Base-by-base conservation (phyloP, 1,284 basidiomycete species). In the Cerrena zonata region DNA sequence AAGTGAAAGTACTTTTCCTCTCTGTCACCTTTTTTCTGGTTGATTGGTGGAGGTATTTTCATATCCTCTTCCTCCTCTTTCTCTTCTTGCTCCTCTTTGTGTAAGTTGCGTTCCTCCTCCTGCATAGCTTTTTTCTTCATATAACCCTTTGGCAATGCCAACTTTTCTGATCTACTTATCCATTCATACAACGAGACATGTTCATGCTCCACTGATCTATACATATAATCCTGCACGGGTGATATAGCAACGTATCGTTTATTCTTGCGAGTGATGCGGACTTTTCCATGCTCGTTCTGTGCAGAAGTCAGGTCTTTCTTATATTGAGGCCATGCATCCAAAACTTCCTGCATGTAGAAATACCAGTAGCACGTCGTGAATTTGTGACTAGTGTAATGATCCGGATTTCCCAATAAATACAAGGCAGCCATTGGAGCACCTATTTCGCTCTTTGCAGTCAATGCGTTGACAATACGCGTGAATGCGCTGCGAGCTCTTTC, bases 371-470 rank as follows among this genome's bases (percentile, higher is more conserved):
- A 61, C 2, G 42, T 36, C 21, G 48, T 48, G 51, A 67, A 68
- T n/a, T 51, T 43, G 48, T 64, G 55, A 39, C 50, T 57, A 1
- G 63, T 65, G 46, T 69, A 69, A n/a, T n/a, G n/a, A n/a, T n/a
- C n/a, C n/a, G n/a, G n/a, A n/a, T n/a, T n/a, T n/a, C n/a, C n/a
- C n/a, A 69, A 45, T 2, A 69, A 46, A 53, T 65, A 65, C 42
- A 64, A 39, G 38, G 48, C 57, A 11, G 59, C 60, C 62, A 69
- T 65, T 5, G 68, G 68, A 2, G 55, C 55, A 15, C 68, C 67
- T 25, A 68, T 65, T 54, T 69, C 66, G 36, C 51, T 48, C 47
- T 60, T 62, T 15, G 62, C 47, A 26, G 59, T 61, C 4, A 69
- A 37, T 5, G 37, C 42, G 53, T 69, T 69, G 0, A 65, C 62